Evolutionary conservation across 2,329 filamentous ascomycete species (phyloP), one percentile per base, ranked within the genome.

Genomic region (Fusarium sp.): DNA sequence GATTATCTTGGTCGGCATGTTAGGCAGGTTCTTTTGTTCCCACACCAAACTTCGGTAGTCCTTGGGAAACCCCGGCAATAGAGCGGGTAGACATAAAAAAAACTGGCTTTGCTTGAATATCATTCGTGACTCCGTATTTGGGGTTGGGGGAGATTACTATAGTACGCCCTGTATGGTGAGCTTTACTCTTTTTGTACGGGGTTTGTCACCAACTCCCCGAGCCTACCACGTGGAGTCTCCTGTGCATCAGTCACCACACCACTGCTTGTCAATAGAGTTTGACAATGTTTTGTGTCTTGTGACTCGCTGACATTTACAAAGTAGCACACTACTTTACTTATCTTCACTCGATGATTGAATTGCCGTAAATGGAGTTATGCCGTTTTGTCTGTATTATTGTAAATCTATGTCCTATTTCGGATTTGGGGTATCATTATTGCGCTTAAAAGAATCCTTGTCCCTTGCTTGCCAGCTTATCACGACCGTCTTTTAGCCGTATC

Each of bases 361-460:
- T 13, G 11, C 31, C 42, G 28, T 45, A 18, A n/a, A 23, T 23
- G 23, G 23, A 44, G 13, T 3, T 20, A 15, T 31, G 13, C 42
- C 23, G 23, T 18, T 45, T 31, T 30, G 26, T 11, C n/a, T 58
- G 15, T 59, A 60, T 30, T 47, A 52, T 51, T 45, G 42, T 31
- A 18, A 8, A 18, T 57, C 41, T 52, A 70, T 62, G 36, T 47
- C 57, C 62, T 67, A 37, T 57, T 52, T 52, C 41, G 49, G 51
- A 38, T 53, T 56, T 46, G 42, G 66, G 66, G 66, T 69, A 69
- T 69, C 66, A 67, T 70, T 44, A 46, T 65, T 69, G 20, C 66
- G 66, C 66, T 57, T 62, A 34, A 67, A 69, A 57, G 42, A 54
- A 69, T 60, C 38, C 45, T 51, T 30, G 18, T 49, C 42, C 59